Evolutionary conservation across 148 eudicot species (phyloP), one percentile per base, ranked within the genome.

Genomic region (Camellia lanceoleosa): DNA sequence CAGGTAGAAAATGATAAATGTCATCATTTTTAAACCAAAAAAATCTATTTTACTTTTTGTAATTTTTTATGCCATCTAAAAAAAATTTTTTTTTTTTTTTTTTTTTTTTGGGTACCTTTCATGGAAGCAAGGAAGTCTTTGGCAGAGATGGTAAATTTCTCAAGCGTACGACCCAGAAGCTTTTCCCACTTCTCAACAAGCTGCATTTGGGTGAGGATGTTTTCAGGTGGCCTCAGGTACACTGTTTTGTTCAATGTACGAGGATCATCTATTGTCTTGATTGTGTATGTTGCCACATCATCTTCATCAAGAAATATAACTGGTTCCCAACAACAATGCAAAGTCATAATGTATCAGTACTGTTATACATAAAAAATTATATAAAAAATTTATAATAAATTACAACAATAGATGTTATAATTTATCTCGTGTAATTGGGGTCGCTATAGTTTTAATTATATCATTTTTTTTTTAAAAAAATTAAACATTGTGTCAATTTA

Each of bases 151-250:
- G 46, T 52, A 9, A 58, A 75, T 74, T 87, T 90, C 6, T 73
- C 20, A 0, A 92, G 83, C 13, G 79, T 11, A 19, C 86, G 87
- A 7, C 90, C 91, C 0, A 83, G 64, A 5, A 88, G 82, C 5
- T 86, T 90, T 69, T 92, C 95, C 93, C 92, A 90, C 15, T 69
- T 80, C 5, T 86, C 56, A n/a, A 92, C 86, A 74, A 92, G 68
- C 11, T 92, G 85, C n/a, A 70, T 82, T 12, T 90, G 93, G 42
- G 89, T 80, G 44, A 87, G 78, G 49, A 80, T 80, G 82, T 92
- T 92, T 41, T 87, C 85, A 0, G 87, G 89, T 8, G 95, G 95
- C 78, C 88, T 84, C 1, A 90, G 56, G 82, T 88, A 83, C 3
- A 91, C 52, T 3, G 91, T 90, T 75, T 89, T 90, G 83, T 90